A percentile compares a stretch with the other conserved stretches of the same genome.
These are phyloP conservation scores for Schrenkiella parvula DNA, from an alignment of 345 rosid species.

Conservation along the genomic window DNA sequence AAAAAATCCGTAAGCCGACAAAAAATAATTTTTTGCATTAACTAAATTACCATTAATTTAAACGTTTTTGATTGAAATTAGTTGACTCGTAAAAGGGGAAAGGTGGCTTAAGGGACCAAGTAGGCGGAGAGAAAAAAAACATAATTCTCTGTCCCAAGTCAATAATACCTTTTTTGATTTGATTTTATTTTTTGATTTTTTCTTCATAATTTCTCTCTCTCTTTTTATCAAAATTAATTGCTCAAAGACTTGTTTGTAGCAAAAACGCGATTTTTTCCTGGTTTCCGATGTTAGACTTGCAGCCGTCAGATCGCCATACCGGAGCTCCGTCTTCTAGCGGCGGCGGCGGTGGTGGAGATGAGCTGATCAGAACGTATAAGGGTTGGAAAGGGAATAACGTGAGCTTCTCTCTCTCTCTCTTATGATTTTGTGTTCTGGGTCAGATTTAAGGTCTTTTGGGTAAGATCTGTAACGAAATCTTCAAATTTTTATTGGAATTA, in stretches of 20 bases:
- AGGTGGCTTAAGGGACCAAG: conserved; percentile 16
- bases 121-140: neutral
- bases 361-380: conserved; percentile 53
- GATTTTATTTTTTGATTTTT: neutral
- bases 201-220: neutral
- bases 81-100: conserved; percentile 26
- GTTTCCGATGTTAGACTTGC: conserved; percentile 35
- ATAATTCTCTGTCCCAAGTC: conserved; percentile 11
- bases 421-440: neutral
- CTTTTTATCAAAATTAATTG: neutral
- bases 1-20: neutral
- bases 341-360: conserved; percentile 33
- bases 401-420: conserved; percentile 28
- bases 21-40: neutral
- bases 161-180: neutral
- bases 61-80: neutral
- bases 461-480: conserved; percentile 32
- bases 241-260: neutral
- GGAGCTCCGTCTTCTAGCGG: conserved; percentile 28
- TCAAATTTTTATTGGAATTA: neutral
- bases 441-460: neutral
- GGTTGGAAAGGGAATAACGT: conserved; percentile 88
- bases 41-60: neutral
- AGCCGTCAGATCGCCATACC: conserved; percentile 36
- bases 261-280: neutral